Evolutionary conservation across 2,329 filamentous ascomycete species (phyloP).

Genomic region (Allantophomopsis lycopodina): DNA sequence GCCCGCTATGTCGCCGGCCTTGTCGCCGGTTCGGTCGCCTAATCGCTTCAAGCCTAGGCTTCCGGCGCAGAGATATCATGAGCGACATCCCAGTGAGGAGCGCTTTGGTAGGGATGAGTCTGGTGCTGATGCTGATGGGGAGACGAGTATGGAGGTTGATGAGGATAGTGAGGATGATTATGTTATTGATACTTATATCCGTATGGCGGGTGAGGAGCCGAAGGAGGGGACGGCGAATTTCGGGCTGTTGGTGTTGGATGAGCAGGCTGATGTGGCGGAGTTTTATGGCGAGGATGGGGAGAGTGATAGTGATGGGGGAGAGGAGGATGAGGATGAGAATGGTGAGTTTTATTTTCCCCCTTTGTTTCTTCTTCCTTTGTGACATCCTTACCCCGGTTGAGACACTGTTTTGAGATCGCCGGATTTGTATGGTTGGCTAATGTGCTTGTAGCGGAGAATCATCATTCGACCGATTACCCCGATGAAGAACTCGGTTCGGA

Average conservation of each 20-base stretch:
- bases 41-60: conserved; percentile 41
- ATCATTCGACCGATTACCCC: conserved; percentile 69
- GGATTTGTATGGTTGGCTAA: conserved; percentile 3
- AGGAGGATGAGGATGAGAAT: conserved; percentile 52
- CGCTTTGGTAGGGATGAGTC: conserved; percentile 13
- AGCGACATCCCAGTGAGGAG: conserved; percentile 31
- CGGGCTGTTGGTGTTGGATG: conserved; percentile 17
- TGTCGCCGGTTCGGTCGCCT: conserved; percentile 1
- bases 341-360: conserved; percentile 24
- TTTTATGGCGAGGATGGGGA: conserved; percentile 47
- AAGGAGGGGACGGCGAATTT: conserved; percentile 35
- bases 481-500: conserved; percentile 67
- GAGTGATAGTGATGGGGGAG: conserved; percentile 39
- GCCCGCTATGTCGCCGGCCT: background rate
- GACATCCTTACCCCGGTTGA: background rate
- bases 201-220: conserved; percentile 37
- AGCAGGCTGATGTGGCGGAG: conserved; percentile 28
- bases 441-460: conserved; percentile 48
- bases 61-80: conserved; percentile 37
- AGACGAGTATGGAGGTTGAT: conserved; percentile 19
- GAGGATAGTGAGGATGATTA: conserved; percentile 32
- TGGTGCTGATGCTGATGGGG: conserved; percentile 8
- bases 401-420: too few relatives aligned
- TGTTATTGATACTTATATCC: conserved; percentile 50
- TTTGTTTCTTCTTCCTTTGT: background rate